Base-by-base conservation (phyloP, 164 flowering plant species). In the Chimonanthus praecox region DNA sequence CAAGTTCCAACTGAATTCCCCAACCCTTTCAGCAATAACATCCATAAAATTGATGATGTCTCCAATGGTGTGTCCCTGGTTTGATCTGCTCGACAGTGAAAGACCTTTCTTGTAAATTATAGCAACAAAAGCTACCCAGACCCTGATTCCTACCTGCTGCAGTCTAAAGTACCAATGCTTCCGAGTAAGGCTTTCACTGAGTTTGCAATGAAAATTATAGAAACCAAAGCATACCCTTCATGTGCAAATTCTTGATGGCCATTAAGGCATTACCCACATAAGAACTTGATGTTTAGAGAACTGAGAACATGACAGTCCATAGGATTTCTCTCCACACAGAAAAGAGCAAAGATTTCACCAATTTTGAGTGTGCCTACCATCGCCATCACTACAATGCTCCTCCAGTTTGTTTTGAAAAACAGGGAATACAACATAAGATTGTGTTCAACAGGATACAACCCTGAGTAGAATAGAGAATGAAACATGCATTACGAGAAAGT, bases 21-120 rank as follows among this genome's bases (percentile, higher is more conserved):
- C 89, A 16, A 91, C 64, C 72, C 92, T 82, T 79, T 87, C 87
- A 0, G 91, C 90, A 83, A 89, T 94, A 65, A 91, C 88, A n/a
- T 85, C 75, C 91, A 91, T 87, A 61, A 88, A 70, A 77, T 91
- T 91, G 13, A 89, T 87, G 49, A 89, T 87, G 76, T 86, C 97
- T 18, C 94, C 97, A 72, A 84, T 83, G 6, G 88, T 83, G 45
- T 85, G 87, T 3, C 84, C 80, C 71, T 88, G 89, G 84, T 82
- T 89, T 4, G 94, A 84, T 47, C 77, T 84, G 69, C 86, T 72
- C 0, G 97, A 89, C 60, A 91, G 82, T 20, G 89, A 86, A 72
- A 89, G 77, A 4, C 85, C 87, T 79, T 89, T 91, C 15, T 80
- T 76, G 71, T 91, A 91, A 21, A 89, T 79, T 79, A 75, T 77